Evolutionary conservation across 176 grass and related monocot genomes (phyloP).

Genomic region (Melocanna baccifera): DNA sequence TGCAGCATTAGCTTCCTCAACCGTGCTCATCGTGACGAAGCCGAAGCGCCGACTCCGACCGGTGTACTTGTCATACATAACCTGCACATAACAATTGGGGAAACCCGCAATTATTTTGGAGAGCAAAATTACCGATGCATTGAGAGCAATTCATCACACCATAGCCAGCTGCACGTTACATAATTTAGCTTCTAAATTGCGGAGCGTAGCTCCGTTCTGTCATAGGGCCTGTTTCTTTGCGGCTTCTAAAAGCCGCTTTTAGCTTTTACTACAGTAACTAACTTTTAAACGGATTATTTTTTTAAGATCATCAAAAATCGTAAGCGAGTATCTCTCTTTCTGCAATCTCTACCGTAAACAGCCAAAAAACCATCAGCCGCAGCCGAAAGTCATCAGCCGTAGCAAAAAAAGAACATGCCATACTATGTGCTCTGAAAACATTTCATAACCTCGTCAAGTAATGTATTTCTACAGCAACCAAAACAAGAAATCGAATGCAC

Average conservation of each 20-base stretch:
- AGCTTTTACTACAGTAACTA: no score
- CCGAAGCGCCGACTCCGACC: conserved; percentile 81
- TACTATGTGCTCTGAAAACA: not conserved
- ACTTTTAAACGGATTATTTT: no score
- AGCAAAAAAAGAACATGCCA: no score
- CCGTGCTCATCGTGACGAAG: conserved; percentile 86
- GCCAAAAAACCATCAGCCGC: no score
- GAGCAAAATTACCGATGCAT: not conserved
- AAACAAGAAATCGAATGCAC: not conserved
- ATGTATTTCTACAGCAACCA: not conserved
- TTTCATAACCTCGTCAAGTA: no score
- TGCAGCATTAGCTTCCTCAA: conserved; percentile 54
- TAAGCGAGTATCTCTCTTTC: no score
- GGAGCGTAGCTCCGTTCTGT: not conserved
- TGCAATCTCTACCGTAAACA: no score
- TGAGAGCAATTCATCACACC: not conserved
- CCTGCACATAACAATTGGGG: conserved; percentile 41
- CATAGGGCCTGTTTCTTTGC: no score
- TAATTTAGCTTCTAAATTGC: not conserved
- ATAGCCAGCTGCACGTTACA: not conserved
- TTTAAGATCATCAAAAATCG: no score
- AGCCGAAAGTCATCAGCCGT: no score
- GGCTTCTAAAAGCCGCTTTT: no score
- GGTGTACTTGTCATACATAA: conserved; percentile 99
- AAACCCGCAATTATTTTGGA: not conserved